A percentile compares a stretch with the other conserved stretches of the same genome.
Conservation (phyloP, 371 early-diverging fungal genomes). For the Nosema granulosis region DNA sequence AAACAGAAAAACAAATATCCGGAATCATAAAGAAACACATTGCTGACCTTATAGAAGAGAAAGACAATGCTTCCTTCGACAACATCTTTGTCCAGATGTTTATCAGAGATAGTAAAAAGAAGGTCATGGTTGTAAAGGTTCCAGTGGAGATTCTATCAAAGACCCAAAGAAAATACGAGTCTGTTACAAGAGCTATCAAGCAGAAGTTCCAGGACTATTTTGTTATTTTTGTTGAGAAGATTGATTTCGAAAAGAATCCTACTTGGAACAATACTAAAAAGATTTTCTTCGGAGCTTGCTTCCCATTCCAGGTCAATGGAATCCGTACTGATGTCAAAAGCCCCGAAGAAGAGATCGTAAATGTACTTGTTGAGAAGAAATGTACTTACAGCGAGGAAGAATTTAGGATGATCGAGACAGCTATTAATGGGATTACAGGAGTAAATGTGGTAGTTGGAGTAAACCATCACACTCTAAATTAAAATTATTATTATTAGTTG, state of each 20-base stretch:
- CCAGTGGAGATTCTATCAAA: slow-evolving; percentile 27
- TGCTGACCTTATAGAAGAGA: slow-evolving; percentile 1
- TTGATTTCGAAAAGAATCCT: slow-evolving; percentile 16
- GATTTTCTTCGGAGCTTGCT: slow-evolving; percentile 36
- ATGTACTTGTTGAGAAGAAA: slow-evolving; percentile 50
- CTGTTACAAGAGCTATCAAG: slow-evolving; percentile 30
- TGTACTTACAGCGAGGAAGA: slow-evolving; percentile 38
- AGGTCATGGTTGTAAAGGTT: slow-evolving; percentile 50
- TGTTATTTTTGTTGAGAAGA: slow-evolving; percentile 37
- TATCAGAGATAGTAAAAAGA: slow-evolving; percentile 19
- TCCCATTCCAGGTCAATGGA: slow-evolving; percentile 45
- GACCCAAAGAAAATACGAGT: slow-evolving; percentile 29
- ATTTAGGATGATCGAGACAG: slow-evolving; percentile 50
- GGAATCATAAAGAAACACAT: slow-evolving; percentile 31
- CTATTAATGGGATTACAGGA: slow-evolving; percentile 44
- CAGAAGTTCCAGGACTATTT: slow-evolving; percentile 47
- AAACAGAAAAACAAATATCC: slow-evolving; percentile 44
- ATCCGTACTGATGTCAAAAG: slow-evolving; percentile 35
- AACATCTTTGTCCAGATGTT: slow-evolving; percentile 35
- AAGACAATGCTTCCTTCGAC: neutral
- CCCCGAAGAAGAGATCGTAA: slow-evolving; percentile 29
- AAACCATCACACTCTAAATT: slow-evolving; percentile 57
- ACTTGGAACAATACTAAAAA: slow-evolving; percentile 7
- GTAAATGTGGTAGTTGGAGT: slow-evolving; percentile 54
- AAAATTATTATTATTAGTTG: too few species aligned